Conservation (phyloP, 257 asterid genomes). For the Solanum arcanum region DNA sequence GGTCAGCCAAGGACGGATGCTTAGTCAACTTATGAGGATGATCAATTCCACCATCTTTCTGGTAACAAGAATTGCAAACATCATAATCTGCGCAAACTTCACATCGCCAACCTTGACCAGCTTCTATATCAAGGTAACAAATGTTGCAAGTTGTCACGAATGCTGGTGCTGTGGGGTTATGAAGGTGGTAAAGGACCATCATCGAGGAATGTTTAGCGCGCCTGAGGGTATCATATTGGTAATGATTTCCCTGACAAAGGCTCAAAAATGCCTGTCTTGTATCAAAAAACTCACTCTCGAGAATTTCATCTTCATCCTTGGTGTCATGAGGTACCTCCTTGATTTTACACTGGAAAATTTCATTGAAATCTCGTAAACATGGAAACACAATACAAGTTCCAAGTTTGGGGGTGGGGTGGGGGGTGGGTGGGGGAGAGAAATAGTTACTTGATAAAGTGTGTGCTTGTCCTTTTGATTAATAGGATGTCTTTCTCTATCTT, state of each 20-base stretch:
- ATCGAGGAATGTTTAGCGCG: constrained; percentile 97
- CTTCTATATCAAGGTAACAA: constrained; percentile 78
- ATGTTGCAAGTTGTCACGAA: constrained; percentile 56
- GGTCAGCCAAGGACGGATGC: constrained; percentile 66
- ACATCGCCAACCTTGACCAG: constrained; percentile 99
- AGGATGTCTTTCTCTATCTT: constrained; percentile 91
- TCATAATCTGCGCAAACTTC: constrained; percentile 95
- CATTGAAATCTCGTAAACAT: constrained; percentile 5
- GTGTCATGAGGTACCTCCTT: constrained; percentile 68
- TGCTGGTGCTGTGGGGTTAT: constrained; percentile 98
- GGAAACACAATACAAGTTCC: not conserved
- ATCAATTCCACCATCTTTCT: constrained; percentile 66
- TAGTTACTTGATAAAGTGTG: constrained; percentile 62
- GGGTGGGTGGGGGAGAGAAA: not conserved
- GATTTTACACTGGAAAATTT: constrained; percentile 51
- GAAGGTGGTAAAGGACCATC: constrained; percentile 99
- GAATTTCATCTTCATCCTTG: constrained; percentile 75
- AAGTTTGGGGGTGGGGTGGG: not conserved
- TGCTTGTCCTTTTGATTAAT: constrained; percentile 71
- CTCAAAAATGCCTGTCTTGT: constrained; percentile 97
- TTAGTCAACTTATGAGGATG: constrained; percentile 88
- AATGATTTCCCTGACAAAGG: constrained; percentile 97
- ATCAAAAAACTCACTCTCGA: constrained; percentile 97
- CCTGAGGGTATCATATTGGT: constrained; percentile 95
- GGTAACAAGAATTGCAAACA: constrained; percentile 75